Evolutionary conservation across 83 land plant genomes (phyloP).

Genomic region (Picea engelmannii): DNA sequence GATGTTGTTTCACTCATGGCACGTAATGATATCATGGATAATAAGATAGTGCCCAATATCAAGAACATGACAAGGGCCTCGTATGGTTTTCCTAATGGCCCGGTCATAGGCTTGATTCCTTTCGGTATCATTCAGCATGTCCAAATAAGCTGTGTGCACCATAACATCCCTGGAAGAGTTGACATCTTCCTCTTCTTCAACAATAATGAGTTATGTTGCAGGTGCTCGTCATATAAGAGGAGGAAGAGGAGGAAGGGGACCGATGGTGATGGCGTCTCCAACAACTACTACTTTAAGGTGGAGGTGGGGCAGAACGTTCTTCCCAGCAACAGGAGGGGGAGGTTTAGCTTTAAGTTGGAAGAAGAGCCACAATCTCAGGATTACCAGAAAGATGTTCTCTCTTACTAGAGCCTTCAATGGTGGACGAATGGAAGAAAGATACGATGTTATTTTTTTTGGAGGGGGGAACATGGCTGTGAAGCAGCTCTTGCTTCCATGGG

Average conservation of each 20-base stretch:
- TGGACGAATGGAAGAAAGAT: constrained; percentile 40
- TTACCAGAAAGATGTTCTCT: neutral
- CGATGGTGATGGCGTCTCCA: neutral
- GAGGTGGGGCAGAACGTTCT: neutral
- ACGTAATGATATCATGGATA: constrained; percentile 70
- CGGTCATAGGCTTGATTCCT: constrained; percentile 59
- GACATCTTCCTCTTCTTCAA: too few relatives aligned
- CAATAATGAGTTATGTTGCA: too few relatives aligned
- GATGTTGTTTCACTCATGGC: constrained; percentile 3
- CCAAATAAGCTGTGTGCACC: constrained; percentile 63
- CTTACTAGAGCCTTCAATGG: neutral
- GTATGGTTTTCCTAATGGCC: constrained; percentile 66
- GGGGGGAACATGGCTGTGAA: constrained; percentile 99
- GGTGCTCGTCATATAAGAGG: too few relatives aligned
- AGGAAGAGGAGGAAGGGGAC: neutral
- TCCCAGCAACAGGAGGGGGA: neutral
- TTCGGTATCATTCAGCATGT: constrained; percentile 80
- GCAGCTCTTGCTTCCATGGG: constrained; percentile 97
- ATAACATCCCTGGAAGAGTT: too few relatives aligned
- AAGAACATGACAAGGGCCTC: constrained; percentile 65
- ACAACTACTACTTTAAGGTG: neutral
- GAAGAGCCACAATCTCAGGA: neutral
- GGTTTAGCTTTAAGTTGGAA: neutral
- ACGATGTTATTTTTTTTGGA: constrained; percentile 95
- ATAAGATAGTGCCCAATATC: constrained; percentile 70